phyloP scores from a whole-genome alignment of 129 eudicot species.

The Erigeron canadensis region DNA sequence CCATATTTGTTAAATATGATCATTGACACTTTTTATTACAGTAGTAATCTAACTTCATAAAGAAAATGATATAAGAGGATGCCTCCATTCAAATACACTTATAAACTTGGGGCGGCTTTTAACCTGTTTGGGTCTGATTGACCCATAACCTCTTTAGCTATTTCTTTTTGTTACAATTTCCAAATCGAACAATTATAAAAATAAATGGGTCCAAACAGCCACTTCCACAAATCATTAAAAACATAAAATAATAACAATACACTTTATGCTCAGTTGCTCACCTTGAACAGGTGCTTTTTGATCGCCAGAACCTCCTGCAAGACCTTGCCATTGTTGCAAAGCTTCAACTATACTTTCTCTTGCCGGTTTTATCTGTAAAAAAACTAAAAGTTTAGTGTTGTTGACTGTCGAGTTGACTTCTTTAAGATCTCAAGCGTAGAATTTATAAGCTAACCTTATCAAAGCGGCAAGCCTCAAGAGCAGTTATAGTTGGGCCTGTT shows the following conservation, averaged over 20 bases:
- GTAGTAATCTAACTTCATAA: not conserved
- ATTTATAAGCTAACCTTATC: slow-evolving; percentile 66
- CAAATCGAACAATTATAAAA: not conserved
- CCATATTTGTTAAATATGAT: not conserved
- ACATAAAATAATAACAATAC: slow-evolving; percentile 1
- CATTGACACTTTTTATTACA: not conserved
- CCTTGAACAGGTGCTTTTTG: slow-evolving; percentile 53
- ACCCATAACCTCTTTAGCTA: not conserved
- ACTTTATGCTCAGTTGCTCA: slow-evolving; percentile 44
- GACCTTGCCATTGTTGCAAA: slow-evolving; percentile 85
- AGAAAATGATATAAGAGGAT: not conserved
- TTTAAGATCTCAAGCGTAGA: slow-evolving; percentile 11
- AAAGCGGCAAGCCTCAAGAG: slow-evolving; percentile 78
- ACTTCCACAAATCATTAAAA: not conserved
- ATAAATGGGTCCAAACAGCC: not conserved
- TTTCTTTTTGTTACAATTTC: not conserved
- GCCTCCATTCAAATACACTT: not conserved
- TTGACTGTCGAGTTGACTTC: not conserved
- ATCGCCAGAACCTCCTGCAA: slow-evolving; percentile 46
- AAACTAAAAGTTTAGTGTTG: not conserved
- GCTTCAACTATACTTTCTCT: slow-evolving; percentile 92
- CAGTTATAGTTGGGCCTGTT: slow-evolving; percentile 55
- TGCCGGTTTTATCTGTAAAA: slow-evolving; percentile 81
- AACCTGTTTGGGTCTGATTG: not conserved
- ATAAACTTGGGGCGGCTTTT: not conserved